Evolutionary conservation across 2,329 filamentous ascomycete species (phyloP).

Genomic region (Raffaelea albimanens): DNA sequence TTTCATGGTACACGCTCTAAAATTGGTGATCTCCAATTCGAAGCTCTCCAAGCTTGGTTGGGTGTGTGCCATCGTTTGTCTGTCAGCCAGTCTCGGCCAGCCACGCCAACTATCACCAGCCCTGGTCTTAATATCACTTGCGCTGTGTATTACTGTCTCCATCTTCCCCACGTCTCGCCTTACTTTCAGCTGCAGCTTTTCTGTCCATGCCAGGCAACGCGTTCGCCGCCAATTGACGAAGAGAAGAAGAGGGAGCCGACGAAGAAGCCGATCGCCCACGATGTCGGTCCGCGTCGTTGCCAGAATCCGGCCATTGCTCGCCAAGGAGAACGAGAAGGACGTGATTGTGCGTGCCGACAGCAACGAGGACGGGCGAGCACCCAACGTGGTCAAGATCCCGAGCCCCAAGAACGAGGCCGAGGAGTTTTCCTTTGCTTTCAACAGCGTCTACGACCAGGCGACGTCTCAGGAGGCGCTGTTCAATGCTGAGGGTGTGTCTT

Average conservation of each 20-base stretch:
- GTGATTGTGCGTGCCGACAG: constrained; percentile 67
- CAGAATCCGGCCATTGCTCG: constrained; percentile 78
- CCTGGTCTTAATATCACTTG: not conserved
- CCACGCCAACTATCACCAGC: not conserved
- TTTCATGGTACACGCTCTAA: no score
- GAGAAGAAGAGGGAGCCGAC: no score
- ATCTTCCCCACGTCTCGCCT: not conserved
- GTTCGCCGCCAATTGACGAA: no score
- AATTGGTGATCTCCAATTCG: no score
- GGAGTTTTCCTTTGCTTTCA: constrained; percentile 91
- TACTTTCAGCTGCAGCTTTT: constrained; percentile 3
- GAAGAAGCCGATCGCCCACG: constrained; percentile 5
- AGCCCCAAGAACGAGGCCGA: constrained; percentile 89
- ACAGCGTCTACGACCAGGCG: constrained; percentile 75
- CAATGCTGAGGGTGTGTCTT: constrained; percentile 57
- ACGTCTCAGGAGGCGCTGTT: constrained; percentile 83
- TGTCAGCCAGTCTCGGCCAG: not conserved
- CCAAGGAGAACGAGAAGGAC: constrained; percentile 78
- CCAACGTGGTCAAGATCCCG: constrained; percentile 73
- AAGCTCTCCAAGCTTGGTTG: no score
- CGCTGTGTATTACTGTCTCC: not conserved
- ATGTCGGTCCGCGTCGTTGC: constrained; percentile 80
- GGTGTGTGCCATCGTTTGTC: no score
- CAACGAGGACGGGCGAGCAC: constrained; percentile 49
- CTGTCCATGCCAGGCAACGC: not conserved